phyloP scores from a whole-genome alignment of 2,329 filamentous ascomycete species.

The Hymenoscyphus repandus region DNA sequence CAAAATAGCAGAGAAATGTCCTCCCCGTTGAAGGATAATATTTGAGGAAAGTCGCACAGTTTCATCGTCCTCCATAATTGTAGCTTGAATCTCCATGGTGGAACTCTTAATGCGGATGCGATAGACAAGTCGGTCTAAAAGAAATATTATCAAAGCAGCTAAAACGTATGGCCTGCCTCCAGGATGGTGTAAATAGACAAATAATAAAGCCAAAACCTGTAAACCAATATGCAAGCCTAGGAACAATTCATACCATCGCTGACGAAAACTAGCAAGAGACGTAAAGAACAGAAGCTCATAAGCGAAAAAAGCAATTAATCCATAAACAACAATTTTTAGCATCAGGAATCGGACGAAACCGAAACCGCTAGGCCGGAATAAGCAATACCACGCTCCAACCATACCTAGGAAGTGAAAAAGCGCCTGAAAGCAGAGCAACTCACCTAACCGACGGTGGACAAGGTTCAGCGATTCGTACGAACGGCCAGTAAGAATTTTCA shows the following conservation, averaged over 20 bases:
- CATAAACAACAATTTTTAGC: slow-evolving; percentile 46
- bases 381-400: slow-evolving; percentile 47
- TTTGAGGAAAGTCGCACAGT: slow-evolving; percentile 43
- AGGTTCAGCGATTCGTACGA: slow-evolving; percentile 64
- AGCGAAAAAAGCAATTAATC: slow-evolving; percentile 48
- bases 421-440: slow-evolving; percentile 55
- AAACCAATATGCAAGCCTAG: slow-evolving; percentile 52
- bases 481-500: slow-evolving; percentile 54
- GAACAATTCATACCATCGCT: slow-evolving; percentile 59
- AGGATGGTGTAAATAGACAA: slow-evolving; percentile 56
- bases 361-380: slow-evolving; percentile 45
- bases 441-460: slow-evolving; percentile 58
- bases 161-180: slow-evolving; percentile 48
- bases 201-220: slow-evolving; percentile 48
- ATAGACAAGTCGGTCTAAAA: slow-evolving; percentile 53
- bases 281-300: slow-evolving; percentile 60
- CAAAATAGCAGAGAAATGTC: slow-evolving; percentile 12
- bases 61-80: slow-evolving; percentile 49
- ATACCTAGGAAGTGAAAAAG: slow-evolving; percentile 51
- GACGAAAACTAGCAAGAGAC: slow-evolving; percentile 53
- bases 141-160: slow-evolving; percentile 49
- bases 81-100: slow-evolving; percentile 43
- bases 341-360: slow-evolving; percentile 45
- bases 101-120: slow-evolving; percentile 47
- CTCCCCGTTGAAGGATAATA: slow-evolving; percentile 12